phyloP scores from a whole-genome alignment of 2,329 filamentous ascomycete genomes.

The Diatrype stigma region DNA sequence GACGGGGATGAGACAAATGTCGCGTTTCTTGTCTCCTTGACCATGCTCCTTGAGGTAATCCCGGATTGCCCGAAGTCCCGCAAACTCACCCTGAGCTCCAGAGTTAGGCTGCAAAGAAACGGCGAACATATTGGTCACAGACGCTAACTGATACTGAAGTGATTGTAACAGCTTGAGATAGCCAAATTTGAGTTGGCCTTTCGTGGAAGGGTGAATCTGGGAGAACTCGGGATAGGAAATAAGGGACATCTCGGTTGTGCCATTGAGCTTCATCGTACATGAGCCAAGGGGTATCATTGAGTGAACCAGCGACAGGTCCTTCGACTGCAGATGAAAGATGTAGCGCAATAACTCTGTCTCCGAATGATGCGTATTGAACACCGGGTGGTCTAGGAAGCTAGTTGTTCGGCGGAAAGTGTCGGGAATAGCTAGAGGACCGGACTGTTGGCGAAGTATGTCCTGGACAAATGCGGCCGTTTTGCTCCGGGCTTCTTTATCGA shows the following conservation, averaged over 20 bases:
- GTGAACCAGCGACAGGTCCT: slow-evolving; percentile 89
- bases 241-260: slow-evolving; percentile 87
- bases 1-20: slow-evolving; percentile 91
- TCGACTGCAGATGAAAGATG: slow-evolving; percentile 88
- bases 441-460: slow-evolving; percentile 31
- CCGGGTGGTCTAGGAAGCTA: slow-evolving; percentile 77
- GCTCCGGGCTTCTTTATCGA: not conserved
- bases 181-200: slow-evolving; percentile 58
- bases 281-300: slow-evolving; percentile 97
- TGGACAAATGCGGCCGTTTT: slow-evolving; percentile 39
- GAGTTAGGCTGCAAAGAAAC: slow-evolving; percentile 93
- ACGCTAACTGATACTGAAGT: slow-evolving; percentile 70
- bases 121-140: slow-evolving; percentile 86
- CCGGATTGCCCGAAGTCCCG: slow-evolving; percentile 82
- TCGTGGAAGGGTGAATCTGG: slow-evolving; percentile 77
- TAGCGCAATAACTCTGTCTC: slow-evolving; percentile 93
- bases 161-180: slow-evolving; percentile 68
- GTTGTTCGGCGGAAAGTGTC: slow-evolving; percentile 65
- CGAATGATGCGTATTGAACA: slow-evolving; percentile 93
- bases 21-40: slow-evolving; percentile 64
- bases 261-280: slow-evolving; percentile 98
- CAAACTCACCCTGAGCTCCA: slow-evolving; percentile 91
- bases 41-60: slow-evolving; percentile 70
- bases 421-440: slow-evolving; percentile 44
- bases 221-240: slow-evolving; percentile 73